Evolutionary conservation across 2,329 filamentous ascomycete species (phyloP), one percentile per base, ranked within the genome.

Genomic region (Anthostomella pinea): DNA sequence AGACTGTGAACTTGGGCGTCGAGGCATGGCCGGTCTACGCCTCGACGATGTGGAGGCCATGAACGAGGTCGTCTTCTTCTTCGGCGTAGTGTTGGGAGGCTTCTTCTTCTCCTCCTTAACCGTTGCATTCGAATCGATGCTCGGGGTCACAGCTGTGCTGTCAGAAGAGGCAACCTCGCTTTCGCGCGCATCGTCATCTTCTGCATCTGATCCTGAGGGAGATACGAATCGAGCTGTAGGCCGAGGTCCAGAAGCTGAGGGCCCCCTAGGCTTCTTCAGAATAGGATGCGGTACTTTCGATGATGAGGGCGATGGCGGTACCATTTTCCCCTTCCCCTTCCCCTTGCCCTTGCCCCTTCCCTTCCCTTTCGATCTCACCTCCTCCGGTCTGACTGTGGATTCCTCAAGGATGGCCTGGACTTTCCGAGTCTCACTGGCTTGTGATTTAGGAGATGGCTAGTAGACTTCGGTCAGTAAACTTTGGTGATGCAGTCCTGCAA

Each of bases 181-280:
- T 37, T 60, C 59, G 26, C 43, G 49, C 5, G 45, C 43, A 23
- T 58, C 49, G 23, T 52, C 58, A 18, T 61, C 60, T 40, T 70
- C 67, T 31, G 68, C 66, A 32, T 66, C 67, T 20, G 72, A 73
- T 19, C 65, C 67, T 20, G 69, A 68, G 2, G 77, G 76, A 11
- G 74, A 75, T 6, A 72, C 69, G 48, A 81, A 81, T n/a, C 76
- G 72, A 35, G 77, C 76, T 7, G 75, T 80, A n/a, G 75, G 76
- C 14, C 73, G 68, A 9, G 74, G 70, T 5, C 74, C 73, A 11
- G 67, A 69, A 14, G 64, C 59, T 19, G 75, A 75, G 38, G 74
- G 73, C 10, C 70, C 71, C 49, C 73, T 68, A 28, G 69, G 62
- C 56, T 81, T 81, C 54, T 80, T 81, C 40, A 81, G 53, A 35